These are phyloP conservation scores for Clathrospora elynae DNA, from an alignment of 2,329 filamentous ascomycete genomes.

Conservation along the genomic window DNA sequence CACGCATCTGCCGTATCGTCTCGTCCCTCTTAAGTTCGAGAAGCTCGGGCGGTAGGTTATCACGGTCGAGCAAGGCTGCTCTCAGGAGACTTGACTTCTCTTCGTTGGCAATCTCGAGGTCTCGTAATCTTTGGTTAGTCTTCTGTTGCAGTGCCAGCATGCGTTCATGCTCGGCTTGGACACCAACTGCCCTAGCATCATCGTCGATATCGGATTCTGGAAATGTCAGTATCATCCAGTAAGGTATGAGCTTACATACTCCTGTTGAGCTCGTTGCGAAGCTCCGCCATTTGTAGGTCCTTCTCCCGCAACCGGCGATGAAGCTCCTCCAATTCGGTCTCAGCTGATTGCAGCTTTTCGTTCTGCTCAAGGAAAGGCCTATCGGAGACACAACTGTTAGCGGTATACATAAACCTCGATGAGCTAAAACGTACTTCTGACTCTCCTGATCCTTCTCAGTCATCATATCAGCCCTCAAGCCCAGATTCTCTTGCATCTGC, in stretches of 20 bases:
- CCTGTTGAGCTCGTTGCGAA: constrained; percentile 46
- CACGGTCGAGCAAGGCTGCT: constrained; percentile 40
- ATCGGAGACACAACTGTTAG: neutral
- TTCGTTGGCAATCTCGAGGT: constrained; percentile 44
- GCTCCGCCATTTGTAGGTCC: constrained; percentile 44
- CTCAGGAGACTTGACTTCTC: constrained; percentile 44
- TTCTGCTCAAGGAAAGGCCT: constrained; percentile 48
- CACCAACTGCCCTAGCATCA: constrained; percentile 33
- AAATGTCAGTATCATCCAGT: constrained; percentile 3
- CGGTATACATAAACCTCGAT: neutral
- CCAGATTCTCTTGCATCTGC: constrained; percentile 50
- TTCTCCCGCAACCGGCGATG: constrained; percentile 43
- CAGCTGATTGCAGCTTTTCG: constrained; percentile 44
- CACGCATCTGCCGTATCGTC: constrained; percentile 39
- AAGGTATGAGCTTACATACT: constrained; percentile 18
- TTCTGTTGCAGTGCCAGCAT: constrained; percentile 43
- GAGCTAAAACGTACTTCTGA: constrained; percentile 30
- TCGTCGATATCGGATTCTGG: constrained; percentile 40
- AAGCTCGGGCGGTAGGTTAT: constrained; percentile 41
- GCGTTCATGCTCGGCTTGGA: constrained; percentile 45
- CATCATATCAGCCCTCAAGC: constrained; percentile 47
- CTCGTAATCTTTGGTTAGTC: constrained; percentile 42
- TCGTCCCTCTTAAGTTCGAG: constrained; percentile 41
- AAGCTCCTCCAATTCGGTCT: constrained; percentile 44
- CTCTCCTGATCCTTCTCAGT: constrained; percentile 43